Evolutionary conservation across 2,329 filamentous ascomycete species (phyloP).

Genomic region (Thelonectria blattea): DNA sequence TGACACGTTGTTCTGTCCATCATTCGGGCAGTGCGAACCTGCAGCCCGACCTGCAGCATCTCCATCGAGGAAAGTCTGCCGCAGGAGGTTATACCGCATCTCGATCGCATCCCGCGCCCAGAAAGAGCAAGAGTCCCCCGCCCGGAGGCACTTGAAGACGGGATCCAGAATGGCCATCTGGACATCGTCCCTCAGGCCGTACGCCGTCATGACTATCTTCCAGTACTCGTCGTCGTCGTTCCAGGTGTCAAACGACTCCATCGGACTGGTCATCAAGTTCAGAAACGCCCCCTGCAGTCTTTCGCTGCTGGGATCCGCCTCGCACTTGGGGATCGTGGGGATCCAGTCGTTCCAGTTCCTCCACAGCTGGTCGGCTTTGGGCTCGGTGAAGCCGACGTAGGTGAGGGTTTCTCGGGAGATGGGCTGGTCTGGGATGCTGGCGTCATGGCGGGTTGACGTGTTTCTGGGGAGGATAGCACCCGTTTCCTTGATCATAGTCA

Average conservation of each 20-base stretch:
- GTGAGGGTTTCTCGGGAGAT: constrained; percentile 24
- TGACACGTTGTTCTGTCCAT: too few relatives aligned
- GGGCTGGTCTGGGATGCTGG: constrained; percentile 21
- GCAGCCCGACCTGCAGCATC: too few relatives aligned
- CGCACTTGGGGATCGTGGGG: constrained; percentile 6
- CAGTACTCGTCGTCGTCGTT: constrained; percentile 20
- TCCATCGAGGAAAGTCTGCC: too few relatives aligned
- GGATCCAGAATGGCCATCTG: constrained; percentile 30
- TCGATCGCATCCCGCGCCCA: constrained; percentile 27
- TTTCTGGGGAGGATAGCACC: too few relatives aligned
- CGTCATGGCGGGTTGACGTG: not conserved
- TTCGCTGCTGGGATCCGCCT: constrained; percentile 14
- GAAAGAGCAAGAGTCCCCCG: constrained; percentile 17
- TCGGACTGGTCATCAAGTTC: constrained; percentile 19
- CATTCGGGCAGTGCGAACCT: too few relatives aligned
- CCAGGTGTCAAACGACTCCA: constrained; percentile 11
- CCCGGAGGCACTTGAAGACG: constrained; percentile 22
- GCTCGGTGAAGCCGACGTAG: constrained; percentile 21
- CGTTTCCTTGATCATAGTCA: too few relatives aligned
- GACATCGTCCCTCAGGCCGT: constrained; percentile 12
- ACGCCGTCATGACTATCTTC: constrained; percentile 2
- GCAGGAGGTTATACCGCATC: constrained; percentile 22
- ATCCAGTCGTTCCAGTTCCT: constrained; percentile 24
- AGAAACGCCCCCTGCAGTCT: constrained; percentile 17
- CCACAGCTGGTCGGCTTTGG: constrained; percentile 24